A percentile compares a stretch with the other conserved stretches of the same genome.
Evolutionary conservation across 331 rosid species (phyloP).

Genomic region (Arachis monticola): DNA sequence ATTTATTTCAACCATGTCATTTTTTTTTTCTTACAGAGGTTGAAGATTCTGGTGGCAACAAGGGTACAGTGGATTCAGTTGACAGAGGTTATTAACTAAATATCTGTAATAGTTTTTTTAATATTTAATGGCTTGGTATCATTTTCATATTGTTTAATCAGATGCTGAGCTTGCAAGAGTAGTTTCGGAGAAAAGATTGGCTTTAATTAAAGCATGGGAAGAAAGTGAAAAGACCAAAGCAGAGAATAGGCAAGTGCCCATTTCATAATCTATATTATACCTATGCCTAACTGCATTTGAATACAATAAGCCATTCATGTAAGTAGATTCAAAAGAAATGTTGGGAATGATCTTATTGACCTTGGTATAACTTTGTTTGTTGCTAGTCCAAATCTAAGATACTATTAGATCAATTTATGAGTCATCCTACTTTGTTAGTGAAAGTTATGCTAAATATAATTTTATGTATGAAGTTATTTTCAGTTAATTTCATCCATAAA

Average conservation of each 20-base stretch:
- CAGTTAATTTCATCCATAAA: not conserved
- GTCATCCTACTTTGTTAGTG: not conserved
- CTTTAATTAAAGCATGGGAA: slow-evolving; percentile 93
- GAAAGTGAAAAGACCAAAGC: slow-evolving; percentile 87
- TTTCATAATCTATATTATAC: slow-evolving; percentile 20
- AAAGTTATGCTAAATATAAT: not conserved
- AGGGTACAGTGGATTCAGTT: slow-evolving; percentile 36
- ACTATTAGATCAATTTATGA: slow-evolving; percentile 1
- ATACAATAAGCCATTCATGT: not conserved
- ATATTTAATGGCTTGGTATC: not conserved
- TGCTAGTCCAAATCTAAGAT: not conserved
- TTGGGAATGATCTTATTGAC: not conserved
- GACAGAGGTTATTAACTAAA: slow-evolving; percentile 52
- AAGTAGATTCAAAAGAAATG: not conserved
- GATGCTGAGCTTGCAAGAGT: slow-evolving; percentile 62
- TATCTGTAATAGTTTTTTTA: not conserved
- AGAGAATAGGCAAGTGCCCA: slow-evolving; percentile 70
- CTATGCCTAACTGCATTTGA: not conserved
- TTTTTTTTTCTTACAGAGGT: slow-evolving; percentile 45
- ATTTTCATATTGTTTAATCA: slow-evolving; percentile 32
- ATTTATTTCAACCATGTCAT: not conserved
- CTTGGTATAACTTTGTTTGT: not conserved
- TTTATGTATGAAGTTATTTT: too few relatives aligned
- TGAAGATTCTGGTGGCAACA: slow-evolving; percentile 45
- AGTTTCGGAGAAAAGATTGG: slow-evolving; percentile 72